Percentiles rank a stretch among this genome's conserved stretches.
These are phyloP conservation scores for Arthrobotrys entomopaga DNA, from an alignment of 2,329 filamentous ascomycete genomes.

Conservation along the genomic window DNA sequence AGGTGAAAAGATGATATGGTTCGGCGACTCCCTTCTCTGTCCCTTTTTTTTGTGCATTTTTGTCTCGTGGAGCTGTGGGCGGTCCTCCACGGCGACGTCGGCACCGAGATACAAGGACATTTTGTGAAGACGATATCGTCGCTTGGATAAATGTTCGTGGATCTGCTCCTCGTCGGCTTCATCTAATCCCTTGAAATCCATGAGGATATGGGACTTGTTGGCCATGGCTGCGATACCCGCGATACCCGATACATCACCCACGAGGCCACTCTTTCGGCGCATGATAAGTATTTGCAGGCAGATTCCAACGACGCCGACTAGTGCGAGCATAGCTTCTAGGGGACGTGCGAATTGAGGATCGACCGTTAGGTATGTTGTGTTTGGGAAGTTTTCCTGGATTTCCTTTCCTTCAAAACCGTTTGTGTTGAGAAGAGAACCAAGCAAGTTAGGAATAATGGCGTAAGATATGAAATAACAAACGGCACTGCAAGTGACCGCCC, in stretches of 20 bases:
- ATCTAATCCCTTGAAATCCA: slow-evolving; percentile 78
- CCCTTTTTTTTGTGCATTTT: slow-evolving; percentile 47
- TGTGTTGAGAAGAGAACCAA: slow-evolving; percentile 61
- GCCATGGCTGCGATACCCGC: slow-evolving; percentile 80
- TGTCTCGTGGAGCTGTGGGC: slow-evolving; percentile 62
- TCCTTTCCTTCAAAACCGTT: slow-evolving; percentile 15
- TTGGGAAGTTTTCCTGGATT: background rate
- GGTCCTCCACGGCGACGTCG: slow-evolving; percentile 60
- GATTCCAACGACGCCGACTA: slow-evolving; percentile 70
- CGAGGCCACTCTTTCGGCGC: slow-evolving; percentile 72
- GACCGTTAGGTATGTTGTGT: slow-evolving; percentile 48
- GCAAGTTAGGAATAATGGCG: slow-evolving; percentile 75
- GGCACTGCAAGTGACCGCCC: slow-evolving; percentile 75
- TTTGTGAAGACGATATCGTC: slow-evolving; percentile 76
- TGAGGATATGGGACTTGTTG: slow-evolving; percentile 76
- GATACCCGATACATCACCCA: slow-evolving; percentile 76
- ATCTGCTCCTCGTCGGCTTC: slow-evolving; percentile 74
- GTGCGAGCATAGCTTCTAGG: slow-evolving; percentile 68
- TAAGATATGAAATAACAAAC: slow-evolving; percentile 73
- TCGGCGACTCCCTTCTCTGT: slow-evolving; percentile 30
- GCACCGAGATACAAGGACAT: slow-evolving; percentile 75
- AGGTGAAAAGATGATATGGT: slow-evolving; percentile 75
- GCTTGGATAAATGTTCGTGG: slow-evolving; percentile 73
- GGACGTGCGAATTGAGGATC: slow-evolving; percentile 71
- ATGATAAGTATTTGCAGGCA: slow-evolving; percentile 72